phyloP scores from a whole-genome alignment of 805 yeast genomes.

The Sungouiozyma ichnusensis region DNA sequence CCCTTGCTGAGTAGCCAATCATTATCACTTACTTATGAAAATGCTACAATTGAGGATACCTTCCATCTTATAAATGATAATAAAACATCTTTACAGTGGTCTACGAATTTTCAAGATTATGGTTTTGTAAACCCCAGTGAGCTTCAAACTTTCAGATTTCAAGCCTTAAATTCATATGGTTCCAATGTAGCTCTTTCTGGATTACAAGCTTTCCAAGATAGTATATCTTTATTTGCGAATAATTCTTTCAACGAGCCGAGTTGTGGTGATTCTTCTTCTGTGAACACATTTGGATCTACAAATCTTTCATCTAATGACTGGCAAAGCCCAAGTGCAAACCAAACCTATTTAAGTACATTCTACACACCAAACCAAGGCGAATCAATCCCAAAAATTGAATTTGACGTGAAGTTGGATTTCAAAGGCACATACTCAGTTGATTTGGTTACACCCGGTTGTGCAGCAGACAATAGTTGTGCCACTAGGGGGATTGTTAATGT shows the following conservation, averaged over 20 bases:
- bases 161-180: slow-evolving; percentile 62
- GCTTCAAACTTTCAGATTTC: slow-evolving; percentile 50
- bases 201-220: slow-evolving; percentile 52
- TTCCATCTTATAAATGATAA: slow-evolving; percentile 26
- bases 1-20: slow-evolving; percentile 44
- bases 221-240: slow-evolving; percentile 59
- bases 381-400: slow-evolving; percentile 32
- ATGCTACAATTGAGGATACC: slow-evolving; percentile 18
- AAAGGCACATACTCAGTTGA: slow-evolving; percentile 73
- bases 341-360: slow-evolving; percentile 24
- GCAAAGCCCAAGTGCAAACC: slow-evolving; percentile 21
- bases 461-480: slow-evolving; percentile 52
- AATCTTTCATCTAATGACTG: slow-evolving; percentile 22
- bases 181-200: slow-evolving; percentile 59
- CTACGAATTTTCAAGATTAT: slow-evolving; percentile 62
- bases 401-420: slow-evolving; percentile 24
- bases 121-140: slow-evolving; percentile 60
- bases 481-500: slow-evolving; percentile 72
- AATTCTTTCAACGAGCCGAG: slow-evolving; percentile 57
- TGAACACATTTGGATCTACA: slow-evolving; percentile 17
- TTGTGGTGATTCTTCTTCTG: slow-evolving; percentile 32
- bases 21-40: slow-evolving; percentile 25
- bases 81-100: slow-evolving; percentile 29
- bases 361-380: slow-evolving; percentile 25
- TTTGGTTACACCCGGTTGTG: slow-evolving; percentile 83